These are phyloP conservation scores for Myxozyma melibiosi DNA, from an alignment of 805 yeast species.

Conservation along the genomic window DNA sequence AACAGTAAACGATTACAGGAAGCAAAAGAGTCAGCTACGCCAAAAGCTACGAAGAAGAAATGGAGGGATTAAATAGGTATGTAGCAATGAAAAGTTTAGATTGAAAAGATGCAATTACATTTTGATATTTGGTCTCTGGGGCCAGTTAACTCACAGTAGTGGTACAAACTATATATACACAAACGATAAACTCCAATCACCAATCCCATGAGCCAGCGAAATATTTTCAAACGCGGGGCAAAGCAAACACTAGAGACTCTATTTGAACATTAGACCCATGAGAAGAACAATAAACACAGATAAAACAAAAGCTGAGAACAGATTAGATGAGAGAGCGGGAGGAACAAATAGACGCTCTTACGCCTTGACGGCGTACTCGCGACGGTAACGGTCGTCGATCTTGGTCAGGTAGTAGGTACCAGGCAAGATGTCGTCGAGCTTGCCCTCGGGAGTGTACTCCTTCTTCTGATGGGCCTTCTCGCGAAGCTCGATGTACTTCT, in stretches of 20 bases:
- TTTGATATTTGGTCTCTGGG: too few relatives aligned
- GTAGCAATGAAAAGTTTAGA: background rate
- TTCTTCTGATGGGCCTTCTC: conserved; percentile 87
- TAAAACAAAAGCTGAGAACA: too few relatives aligned
- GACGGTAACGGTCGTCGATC: conserved; percentile 86
- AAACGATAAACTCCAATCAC: too few relatives aligned
- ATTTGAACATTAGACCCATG: too few relatives aligned
- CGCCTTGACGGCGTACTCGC: conserved; percentile 72
- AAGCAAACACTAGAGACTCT: too few relatives aligned
- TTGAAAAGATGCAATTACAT: too few relatives aligned
- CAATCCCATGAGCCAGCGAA: too few relatives aligned
- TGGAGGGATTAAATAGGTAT: conserved; percentile 15
- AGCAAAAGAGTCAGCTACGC: conserved; percentile 2
- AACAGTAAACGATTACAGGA: conserved; percentile 21
- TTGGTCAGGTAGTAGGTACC: conserved; percentile 85
- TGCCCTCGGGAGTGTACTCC: conserved; percentile 75
- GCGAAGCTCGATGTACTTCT: conserved; percentile 78
- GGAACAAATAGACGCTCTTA: conserved; percentile 41
- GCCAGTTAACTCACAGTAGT: too few relatives aligned
- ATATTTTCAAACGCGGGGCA: background rate
- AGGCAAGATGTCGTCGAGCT: conserved; percentile 64
- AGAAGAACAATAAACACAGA: too few relatives aligned
- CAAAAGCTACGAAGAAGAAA: conserved; percentile 1
- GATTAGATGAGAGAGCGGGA: too few relatives aligned
- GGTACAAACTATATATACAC: too few relatives aligned